A percentile compares a stretch with the other conserved stretches of the same genome.
phyloP scores from a whole-genome alignment of 1,139 yeast species.

The Lodderomyces beijingensis region DNA sequence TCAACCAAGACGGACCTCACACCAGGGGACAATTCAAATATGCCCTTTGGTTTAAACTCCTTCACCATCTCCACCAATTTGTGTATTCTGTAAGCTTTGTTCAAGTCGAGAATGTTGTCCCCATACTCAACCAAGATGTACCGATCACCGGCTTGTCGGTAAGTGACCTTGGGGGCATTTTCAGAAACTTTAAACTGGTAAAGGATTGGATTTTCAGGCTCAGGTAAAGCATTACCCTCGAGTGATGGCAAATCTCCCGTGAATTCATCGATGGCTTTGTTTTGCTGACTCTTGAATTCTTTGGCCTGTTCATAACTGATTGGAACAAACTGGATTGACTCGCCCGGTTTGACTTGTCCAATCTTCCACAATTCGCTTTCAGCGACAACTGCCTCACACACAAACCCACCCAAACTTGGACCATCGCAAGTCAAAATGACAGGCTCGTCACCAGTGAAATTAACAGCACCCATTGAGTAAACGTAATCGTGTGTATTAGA shows the following conservation, averaged over 20 bases:
- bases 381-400: slow-evolving; percentile 91
- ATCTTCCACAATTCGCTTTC: slow-evolving; percentile 98
- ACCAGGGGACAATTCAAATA: slow-evolving; percentile 95
- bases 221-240: slow-evolving; percentile 24
- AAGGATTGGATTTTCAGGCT: slow-evolving; percentile 62
- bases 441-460: slow-evolving; percentile 98
- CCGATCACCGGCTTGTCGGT: slow-evolving; percentile 97
- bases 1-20: slow-evolving; percentile 91
- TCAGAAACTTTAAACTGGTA: slow-evolving; percentile 43
- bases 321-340: slow-evolving; percentile 74
- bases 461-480: slow-evolving; percentile 92
- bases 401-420: slow-evolving; percentile 95
- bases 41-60: slow-evolving; percentile 63
- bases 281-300: slow-evolving; percentile 56
- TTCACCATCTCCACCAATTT: slow-evolving; percentile 72
- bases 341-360: slow-evolving; percentile 97
- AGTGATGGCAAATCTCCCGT: slow-evolving; percentile 39
- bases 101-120: slow-evolving; percentile 79
- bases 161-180: slow-evolving; percentile 67
- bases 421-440: slow-evolving; percentile 96
- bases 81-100: slow-evolving; percentile 79
- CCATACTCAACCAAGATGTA: slow-evolving; percentile 90
- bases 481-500: slow-evolving; percentile 97
- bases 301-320: slow-evolving; percentile 67
- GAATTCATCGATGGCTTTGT: slow-evolving; percentile 44